phyloP scores from a whole-genome alignment of 257 asterid species.

The Plantago elongata region DNA sequence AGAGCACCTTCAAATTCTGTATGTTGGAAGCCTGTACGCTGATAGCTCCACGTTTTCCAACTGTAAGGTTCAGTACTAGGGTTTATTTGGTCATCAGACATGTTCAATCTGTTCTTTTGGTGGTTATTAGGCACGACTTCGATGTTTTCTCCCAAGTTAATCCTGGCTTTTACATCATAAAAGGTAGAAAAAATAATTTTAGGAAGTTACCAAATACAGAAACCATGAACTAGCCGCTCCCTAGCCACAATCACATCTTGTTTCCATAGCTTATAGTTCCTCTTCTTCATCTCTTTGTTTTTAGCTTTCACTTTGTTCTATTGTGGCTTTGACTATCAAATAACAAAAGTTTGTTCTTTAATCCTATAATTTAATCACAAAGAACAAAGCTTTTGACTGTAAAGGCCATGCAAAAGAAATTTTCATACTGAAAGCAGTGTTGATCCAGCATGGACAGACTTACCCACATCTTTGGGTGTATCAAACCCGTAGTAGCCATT shows the following conservation, averaged over 20 bases:
- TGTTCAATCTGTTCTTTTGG: constrained; percentile 22
- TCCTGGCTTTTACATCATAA: constrained; percentile 45
- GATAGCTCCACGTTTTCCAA: constrained; percentile 72
- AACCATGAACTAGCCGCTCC: constrained; percentile 9
- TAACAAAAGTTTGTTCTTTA: no score
- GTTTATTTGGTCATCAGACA: constrained; percentile 27
- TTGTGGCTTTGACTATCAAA: no score
- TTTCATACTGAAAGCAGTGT: neutral
- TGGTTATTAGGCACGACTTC: constrained; percentile 22
- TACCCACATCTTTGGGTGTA: constrained; percentile 29
- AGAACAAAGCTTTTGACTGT: neutral
- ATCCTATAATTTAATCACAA: no score
- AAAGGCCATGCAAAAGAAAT: constrained; percentile 11
- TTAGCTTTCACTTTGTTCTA: neutral
- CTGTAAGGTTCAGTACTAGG: constrained; percentile 45
- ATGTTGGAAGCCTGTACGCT: constrained; percentile 46
- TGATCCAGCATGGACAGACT: neutral
- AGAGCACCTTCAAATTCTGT: constrained; percentile 60
- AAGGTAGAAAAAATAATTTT: constrained; percentile 26
- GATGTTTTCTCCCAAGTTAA: constrained; percentile 34
- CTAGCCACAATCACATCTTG: constrained; percentile 12
- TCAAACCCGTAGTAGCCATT: constrained; percentile 24
- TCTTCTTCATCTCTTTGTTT: no score
- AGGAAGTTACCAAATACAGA: constrained; percentile 20
- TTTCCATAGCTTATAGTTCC: neutral